A percentile compares a stretch with the other conserved stretches of the same genome.
These are phyloP conservation scores for Helicostylum pulchrum DNA, from an alignment of 192 early-diverging fungal species.

Conservation along the genomic window DNA sequence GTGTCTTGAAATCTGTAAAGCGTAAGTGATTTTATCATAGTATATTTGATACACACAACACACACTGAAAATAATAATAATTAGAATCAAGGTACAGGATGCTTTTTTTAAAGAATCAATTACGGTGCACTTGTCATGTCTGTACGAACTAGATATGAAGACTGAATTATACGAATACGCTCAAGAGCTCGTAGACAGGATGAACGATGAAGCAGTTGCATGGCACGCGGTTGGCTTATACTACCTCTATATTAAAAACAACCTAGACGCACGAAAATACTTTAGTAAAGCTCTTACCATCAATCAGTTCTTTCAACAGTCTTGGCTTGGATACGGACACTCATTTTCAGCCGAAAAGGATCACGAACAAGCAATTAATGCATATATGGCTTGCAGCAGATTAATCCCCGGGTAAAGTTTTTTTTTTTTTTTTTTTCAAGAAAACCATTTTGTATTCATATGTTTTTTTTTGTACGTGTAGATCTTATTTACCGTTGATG, in stretches of 20 bases:
- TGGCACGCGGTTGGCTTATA: slow-evolving; percentile 85
- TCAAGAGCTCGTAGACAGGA: slow-evolving; percentile 66
- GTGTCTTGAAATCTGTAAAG: slow-evolving; percentile 45
- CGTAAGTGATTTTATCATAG: slow-evolving; percentile 24
- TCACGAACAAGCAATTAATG: slow-evolving; percentile 72
- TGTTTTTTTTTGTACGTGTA: background rate
- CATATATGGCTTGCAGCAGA: slow-evolving; percentile 63
- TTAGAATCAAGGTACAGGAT: slow-evolving; percentile 60
- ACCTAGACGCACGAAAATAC: slow-evolving; percentile 61
- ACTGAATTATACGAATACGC: slow-evolving; percentile 71
- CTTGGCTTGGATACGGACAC: slow-evolving; percentile 82
- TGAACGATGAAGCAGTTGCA: slow-evolving; percentile 53
- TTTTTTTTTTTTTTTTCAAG: too few species aligned
- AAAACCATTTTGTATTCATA: background rate
- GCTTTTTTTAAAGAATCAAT: slow-evolving; percentile 56
- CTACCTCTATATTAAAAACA: slow-evolving; percentile 58
- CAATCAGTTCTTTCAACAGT: slow-evolving; percentile 60
- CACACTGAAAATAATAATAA: background rate
- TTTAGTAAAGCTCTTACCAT: slow-evolving; percentile 64
- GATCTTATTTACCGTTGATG: slow-evolving; percentile 66
- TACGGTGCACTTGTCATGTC: slow-evolving; percentile 62
- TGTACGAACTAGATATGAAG: slow-evolving; percentile 58
- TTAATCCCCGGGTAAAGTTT: slow-evolving; percentile 70
- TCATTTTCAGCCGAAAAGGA: slow-evolving; percentile 73
- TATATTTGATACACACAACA: background rate